These are phyloP conservation scores for Wallacemonas sp. DNA, from an alignment of 208 protist genomes.

Conservation along the genomic window DNA sequence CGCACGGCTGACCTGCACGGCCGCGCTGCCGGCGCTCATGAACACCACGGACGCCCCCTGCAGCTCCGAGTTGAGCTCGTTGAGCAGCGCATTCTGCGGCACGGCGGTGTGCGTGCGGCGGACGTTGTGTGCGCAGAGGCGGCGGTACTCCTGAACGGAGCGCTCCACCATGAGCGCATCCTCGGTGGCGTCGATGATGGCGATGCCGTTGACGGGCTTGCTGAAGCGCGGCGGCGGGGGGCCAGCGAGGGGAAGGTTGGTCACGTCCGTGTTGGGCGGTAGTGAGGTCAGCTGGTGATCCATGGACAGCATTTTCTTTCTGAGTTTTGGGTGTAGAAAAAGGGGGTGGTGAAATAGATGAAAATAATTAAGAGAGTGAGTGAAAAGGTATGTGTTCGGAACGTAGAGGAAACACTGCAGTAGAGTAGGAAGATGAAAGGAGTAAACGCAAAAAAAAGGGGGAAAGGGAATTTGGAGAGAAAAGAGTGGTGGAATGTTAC, in stretches of 20 bases:
- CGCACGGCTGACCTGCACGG: conserved; percentile 7
- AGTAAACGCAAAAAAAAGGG: not conserved
- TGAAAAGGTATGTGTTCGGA: not conserved
- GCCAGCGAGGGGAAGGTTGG: not conserved
- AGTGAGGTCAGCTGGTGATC: not conserved
- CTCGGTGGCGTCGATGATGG: conserved; percentile 8
- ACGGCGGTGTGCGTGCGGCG: not conserved
- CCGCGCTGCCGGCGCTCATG: conserved; percentile 7
- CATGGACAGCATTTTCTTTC: not conserved
- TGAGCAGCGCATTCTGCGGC: conserved; percentile 2
- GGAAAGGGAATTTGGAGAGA: too few species aligned
- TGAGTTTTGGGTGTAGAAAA: not conserved
- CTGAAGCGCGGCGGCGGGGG: conserved; percentile 4
- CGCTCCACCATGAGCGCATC: not conserved
- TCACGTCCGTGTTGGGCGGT: conserved; percentile 2
- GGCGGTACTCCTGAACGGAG: conserved; percentile 9
- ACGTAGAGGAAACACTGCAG: not conserved
- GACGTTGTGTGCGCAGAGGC: conserved; percentile 2
- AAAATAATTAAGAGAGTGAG: not conserved
- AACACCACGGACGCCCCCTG: not conserved
- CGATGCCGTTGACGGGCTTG: conserved; percentile 9
- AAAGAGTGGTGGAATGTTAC: too few species aligned
- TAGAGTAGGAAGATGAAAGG: not conserved
- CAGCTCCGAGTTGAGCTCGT: not conserved
- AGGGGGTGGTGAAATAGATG: not conserved